These are phyloP conservation scores for Tylopilus vinaceipallidus DNA, from an alignment of 768 basidiomycete species.

Conservation along the genomic window DNA sequence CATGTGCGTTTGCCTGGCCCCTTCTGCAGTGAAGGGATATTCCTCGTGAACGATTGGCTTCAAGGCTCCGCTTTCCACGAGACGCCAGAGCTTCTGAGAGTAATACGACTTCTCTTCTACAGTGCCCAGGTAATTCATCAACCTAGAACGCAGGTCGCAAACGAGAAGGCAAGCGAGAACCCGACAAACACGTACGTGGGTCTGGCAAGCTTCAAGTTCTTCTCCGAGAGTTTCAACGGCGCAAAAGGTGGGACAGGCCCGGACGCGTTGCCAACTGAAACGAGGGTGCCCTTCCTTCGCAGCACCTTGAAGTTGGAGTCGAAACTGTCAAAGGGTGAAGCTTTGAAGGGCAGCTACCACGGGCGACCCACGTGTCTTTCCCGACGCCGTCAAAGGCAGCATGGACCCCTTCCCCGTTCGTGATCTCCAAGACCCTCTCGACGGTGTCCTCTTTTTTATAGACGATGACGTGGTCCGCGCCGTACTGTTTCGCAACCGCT, in stretches of 20 bases:
- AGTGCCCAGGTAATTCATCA: conserved; percentile 71
- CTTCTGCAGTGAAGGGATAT: conserved; percentile 83
- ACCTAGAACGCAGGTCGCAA: conserved; percentile 39
- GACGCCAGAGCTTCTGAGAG: conserved; percentile 57
- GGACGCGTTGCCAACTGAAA: conserved; percentile 90
- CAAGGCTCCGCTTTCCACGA: conserved; percentile 56
- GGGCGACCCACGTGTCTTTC: conserved; percentile 75
- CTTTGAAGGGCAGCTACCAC: too few species aligned
- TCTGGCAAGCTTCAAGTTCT: conserved; percentile 76
- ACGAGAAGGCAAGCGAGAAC: background rate
- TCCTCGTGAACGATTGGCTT: conserved; percentile 70
- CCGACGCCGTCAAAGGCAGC: conserved; percentile 96
- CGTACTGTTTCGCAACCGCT: conserved; percentile 69
- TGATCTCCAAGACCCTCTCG: conserved; percentile 68
- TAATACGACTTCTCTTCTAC: conserved; percentile 72
- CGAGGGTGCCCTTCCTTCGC: conserved; percentile 84
- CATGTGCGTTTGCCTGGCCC: conserved; percentile 69
- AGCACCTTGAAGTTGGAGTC: conserved; percentile 79
- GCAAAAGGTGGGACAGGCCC: conserved; percentile 77
- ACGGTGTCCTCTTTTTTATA: conserved; percentile 77
- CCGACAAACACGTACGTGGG: conserved; percentile 57
- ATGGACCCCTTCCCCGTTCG: conserved; percentile 78
- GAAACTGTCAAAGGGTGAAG: conserved; percentile 44
- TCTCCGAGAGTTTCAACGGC: conserved; percentile 68
- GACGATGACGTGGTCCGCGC: conserved; percentile 85